phyloP scores from a whole-genome alignment of 805 yeast genomes.

The Wickerhamomyces silvicola region DNA sequence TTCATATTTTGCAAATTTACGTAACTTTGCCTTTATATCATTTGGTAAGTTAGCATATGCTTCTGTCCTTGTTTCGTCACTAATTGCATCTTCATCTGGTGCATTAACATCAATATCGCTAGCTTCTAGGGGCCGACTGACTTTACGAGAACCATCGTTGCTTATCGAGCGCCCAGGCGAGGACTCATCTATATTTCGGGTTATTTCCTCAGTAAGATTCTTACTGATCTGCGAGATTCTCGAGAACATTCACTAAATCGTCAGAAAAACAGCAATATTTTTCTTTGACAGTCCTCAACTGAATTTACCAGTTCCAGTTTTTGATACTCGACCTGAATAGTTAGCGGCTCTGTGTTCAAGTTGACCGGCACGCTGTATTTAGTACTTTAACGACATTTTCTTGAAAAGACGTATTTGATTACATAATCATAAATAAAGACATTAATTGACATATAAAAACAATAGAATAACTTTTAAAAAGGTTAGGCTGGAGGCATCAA shows the following conservation, averaged over 20 bases:
- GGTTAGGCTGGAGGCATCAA: too few relatives aligned
- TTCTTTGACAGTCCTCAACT: too few relatives aligned
- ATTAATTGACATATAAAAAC: too few relatives aligned
- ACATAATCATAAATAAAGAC: too few relatives aligned
- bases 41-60: slow-evolving; percentile 35
- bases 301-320: too few relatives aligned
- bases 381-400: too few relatives aligned
- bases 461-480: too few relatives aligned
- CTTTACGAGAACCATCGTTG: slow-evolving; percentile 11
- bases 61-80: slow-evolving; percentile 2
- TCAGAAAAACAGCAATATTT: too few relatives aligned
- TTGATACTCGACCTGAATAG: slow-evolving; percentile 1
- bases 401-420: too few relatives aligned
- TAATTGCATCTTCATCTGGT: slow-evolving; percentile 3
- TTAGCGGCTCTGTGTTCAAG: too few relatives aligned
- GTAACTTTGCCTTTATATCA: slow-evolving; percentile 53
- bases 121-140: slow-evolving; percentile 1
- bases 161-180: too few relatives aligned
- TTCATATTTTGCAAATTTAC: slow-evolving; percentile 80
- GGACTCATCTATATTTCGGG: slow-evolving; percentile 33
- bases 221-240: slow-evolving; percentile 56
- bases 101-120: slow-evolving; percentile 1
- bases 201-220: slow-evolving; percentile 56
- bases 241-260: slow-evolving; percentile 13
- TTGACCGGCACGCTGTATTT: too few relatives aligned